Evolutionary conservation across 257 asterid genomes (phyloP).

Genomic region (Fraxinus excelsior): DNA sequence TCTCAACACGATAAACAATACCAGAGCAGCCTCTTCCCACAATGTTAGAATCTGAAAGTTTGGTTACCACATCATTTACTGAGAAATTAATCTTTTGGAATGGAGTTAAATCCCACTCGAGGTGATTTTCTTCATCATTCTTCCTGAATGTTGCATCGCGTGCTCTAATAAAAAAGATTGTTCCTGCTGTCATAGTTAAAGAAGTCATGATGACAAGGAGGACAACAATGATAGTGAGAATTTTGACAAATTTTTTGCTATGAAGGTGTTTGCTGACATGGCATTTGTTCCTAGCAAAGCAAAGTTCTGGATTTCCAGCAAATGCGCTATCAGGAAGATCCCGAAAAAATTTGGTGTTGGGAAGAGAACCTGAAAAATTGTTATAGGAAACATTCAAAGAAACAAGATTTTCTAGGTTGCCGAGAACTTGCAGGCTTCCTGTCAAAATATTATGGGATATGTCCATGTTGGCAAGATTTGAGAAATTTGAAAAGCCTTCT

Average conservation of each 20-base stretch:
- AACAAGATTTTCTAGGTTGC: conserved; percentile 65
- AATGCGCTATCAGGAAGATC: conserved; percentile 51
- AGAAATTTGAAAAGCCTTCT: conserved; percentile 59
- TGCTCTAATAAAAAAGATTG: conserved; percentile 37
- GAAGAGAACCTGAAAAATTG: conserved; percentile 60
- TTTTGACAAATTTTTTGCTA: conserved; percentile 42
- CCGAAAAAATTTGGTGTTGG: conserved; percentile 57
- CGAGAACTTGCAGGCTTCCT: conserved; percentile 55
- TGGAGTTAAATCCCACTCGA: conserved; percentile 63
- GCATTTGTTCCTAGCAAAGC: conserved; percentile 43
- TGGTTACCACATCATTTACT: conserved; percentile 52
- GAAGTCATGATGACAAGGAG: conserved; percentile 37
- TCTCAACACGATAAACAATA: conserved; percentile 65
- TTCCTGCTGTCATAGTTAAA: conserved; percentile 35
- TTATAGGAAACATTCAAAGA: conserved; percentile 69
- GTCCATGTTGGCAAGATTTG: conserved; percentile 72
- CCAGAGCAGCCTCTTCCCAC: conserved; percentile 77
- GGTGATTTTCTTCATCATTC: conserved; percentile 49
- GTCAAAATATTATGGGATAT: conserved; percentile 65
- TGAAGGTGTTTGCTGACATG: conserved; percentile 29
- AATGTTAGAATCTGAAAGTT: conserved; percentile 62
- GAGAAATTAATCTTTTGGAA: conserved; percentile 70
- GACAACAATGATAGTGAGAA: conserved; percentile 39
- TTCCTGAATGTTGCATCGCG: conserved; percentile 26
- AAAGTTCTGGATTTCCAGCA: conserved; percentile 59